Conservation (phyloP, 2,329 filamentous ascomycete genomes). For the Metarhizium album region DNA sequence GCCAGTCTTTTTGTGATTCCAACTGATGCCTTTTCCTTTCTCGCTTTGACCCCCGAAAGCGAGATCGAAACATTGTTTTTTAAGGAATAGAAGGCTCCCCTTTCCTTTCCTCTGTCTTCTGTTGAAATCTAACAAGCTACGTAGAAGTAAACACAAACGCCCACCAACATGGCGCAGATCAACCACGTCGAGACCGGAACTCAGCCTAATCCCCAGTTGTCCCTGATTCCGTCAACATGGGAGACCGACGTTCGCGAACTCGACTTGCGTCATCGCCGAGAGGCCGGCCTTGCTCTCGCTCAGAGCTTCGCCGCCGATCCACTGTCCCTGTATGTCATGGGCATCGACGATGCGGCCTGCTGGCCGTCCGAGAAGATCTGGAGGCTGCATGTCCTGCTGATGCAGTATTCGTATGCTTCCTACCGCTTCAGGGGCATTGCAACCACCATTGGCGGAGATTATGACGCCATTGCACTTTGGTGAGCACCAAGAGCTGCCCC, state of each 20-base stretch:
- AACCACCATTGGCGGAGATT: slow-evolving; percentile 63
- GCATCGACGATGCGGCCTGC: slow-evolving; percentile 54
- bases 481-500: slow-evolving; percentile 19
- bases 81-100: not conserved
- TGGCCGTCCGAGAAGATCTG: slow-evolving; percentile 59
- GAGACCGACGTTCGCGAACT: slow-evolving; percentile 51
- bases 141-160: slow-evolving; percentile 7
- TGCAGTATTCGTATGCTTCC: slow-evolving; percentile 67
- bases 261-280: slow-evolving; percentile 55
- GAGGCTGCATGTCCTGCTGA: slow-evolving; percentile 65
- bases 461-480: slow-evolving; percentile 72
- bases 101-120: not conserved
- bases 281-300: slow-evolving; percentile 61
- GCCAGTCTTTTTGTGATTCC: slow-evolving; percentile 5
- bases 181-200: not conserved
- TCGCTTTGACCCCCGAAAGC: slow-evolving; percentile 4
- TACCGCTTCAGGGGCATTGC: slow-evolving; percentile 66
- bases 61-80: slow-evolving; percentile 1
- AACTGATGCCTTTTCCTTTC: slow-evolving; percentile 1
- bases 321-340: slow-evolving; percentile 63
- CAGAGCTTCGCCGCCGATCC: slow-evolving; percentile 69
- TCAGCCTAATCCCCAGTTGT: slow-evolving; percentile 18
- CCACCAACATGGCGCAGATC: slow-evolving; percentile 8
- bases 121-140: slow-evolving; percentile 4
- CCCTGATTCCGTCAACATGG: slow-evolving; percentile 42